Percentiles rank a stretch among this genome's conserved stretches.
phyloP scores from a whole-genome alignment of 1,284 basidiomycete genomes.

The Marasmius fiardii region DNA sequence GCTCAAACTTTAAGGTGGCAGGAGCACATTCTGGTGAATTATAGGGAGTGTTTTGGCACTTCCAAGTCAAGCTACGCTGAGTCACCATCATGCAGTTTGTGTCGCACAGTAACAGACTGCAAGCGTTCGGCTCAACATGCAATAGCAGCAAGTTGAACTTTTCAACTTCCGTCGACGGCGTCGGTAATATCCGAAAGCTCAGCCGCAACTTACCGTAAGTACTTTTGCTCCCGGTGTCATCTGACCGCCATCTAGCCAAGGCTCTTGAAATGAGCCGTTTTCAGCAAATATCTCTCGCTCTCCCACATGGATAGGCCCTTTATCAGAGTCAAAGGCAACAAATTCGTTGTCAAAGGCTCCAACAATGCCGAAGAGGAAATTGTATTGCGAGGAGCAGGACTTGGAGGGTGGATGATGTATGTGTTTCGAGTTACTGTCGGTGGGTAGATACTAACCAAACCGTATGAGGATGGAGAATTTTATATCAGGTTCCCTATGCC shows the following conservation, averaged over 20 bases:
- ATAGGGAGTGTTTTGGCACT: too few species aligned
- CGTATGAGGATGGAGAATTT: slow-evolving; percentile 52
- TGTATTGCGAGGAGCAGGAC: slow-evolving; percentile 53
- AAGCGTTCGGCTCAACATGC: too few species aligned
- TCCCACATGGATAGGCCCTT: slow-evolving; percentile 29
- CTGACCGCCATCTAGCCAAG: background rate
- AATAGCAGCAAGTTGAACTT: too few species aligned
- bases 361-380: slow-evolving; percentile 40
- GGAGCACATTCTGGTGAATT: too few species aligned
- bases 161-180: too few species aligned
- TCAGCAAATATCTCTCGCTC: background rate
- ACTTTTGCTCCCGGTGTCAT: background rate
- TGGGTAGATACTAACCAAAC: background rate
- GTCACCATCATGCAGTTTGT: too few species aligned
- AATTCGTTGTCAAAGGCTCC: slow-evolving; percentile 38
- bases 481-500: slow-evolving; percentile 34
- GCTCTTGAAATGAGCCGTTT: background rate
- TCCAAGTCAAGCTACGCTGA: too few species aligned
- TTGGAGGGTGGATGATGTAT: slow-evolving; percentile 43
- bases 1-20: too few species aligned
- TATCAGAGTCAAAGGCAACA: slow-evolving; percentile 44
- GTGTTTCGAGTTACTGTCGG: background rate
- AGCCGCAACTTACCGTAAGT: too few species aligned
- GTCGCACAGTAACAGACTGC: too few species aligned
- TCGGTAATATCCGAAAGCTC: too few species aligned